Conservation (phyloP, 371 early-diverging fungal species). For the Lichtheimia ornata region DNA sequence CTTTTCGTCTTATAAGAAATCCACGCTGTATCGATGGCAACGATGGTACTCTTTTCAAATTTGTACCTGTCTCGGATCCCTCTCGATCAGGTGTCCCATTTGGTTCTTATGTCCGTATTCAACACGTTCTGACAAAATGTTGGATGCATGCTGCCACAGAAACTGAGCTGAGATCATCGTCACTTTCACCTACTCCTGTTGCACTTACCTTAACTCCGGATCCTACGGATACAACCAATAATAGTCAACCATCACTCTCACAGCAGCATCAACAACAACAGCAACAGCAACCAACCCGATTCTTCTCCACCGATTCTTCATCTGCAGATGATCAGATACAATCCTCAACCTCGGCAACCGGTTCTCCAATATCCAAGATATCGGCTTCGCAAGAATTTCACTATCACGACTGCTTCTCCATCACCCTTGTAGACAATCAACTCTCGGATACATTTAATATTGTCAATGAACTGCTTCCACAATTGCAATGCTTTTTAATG, state of each 20-base stretch:
- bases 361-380: background rate
- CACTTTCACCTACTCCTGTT: slow-evolving; percentile 13
- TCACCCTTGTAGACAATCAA: slow-evolving; percentile 31
- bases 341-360: background rate
- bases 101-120: slow-evolving; percentile 47
- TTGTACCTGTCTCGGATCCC: slow-evolving; percentile 33
- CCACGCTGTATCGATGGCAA: slow-evolving; percentile 21
- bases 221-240: background rate
- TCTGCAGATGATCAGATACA: no score
- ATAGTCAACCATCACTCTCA: background rate
- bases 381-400: slow-evolving; percentile 36
- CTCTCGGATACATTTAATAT: slow-evolving; percentile 33
- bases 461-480: slow-evolving; percentile 37
- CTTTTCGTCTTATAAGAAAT: slow-evolving; percentile 30
- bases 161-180: slow-evolving; percentile 9
- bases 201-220: slow-evolving; percentile 22
- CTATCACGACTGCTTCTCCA: slow-evolving; percentile 47
- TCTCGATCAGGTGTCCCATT: slow-evolving; percentile 20
- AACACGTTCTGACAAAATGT: slow-evolving; percentile 48
- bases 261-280: background rate
- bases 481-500: slow-evolving; percentile 28
- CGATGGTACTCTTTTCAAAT: slow-evolving; percentile 41
- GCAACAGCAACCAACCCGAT: slow-evolving; percentile 10
- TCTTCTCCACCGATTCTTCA: no score
- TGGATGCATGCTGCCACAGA: slow-evolving; percentile 50